Percentiles rank a stretch among this genome's conserved stretches.
Conservation (phyloP, 2,329 filamentous ascomycete genomes). For the Zymoseptoria passerinii region DNA sequence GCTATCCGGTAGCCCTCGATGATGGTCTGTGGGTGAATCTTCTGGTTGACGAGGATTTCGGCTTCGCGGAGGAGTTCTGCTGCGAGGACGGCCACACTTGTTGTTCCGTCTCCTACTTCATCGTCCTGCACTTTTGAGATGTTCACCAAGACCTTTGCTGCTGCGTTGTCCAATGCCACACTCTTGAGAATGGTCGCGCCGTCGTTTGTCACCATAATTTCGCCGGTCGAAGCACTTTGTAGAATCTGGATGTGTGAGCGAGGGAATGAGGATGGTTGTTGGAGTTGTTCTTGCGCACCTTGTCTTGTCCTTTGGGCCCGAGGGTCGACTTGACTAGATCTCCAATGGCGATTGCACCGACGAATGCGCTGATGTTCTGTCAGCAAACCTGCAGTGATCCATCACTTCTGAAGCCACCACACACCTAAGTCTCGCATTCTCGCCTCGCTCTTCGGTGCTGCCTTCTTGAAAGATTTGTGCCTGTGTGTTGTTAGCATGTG, state of each 20-base stretch:
- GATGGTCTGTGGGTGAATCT: slow-evolving; percentile 98
- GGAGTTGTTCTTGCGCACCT: slow-evolving; percentile 57
- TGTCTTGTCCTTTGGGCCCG: slow-evolving; percentile 98
- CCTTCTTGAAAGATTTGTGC: slow-evolving; percentile 17
- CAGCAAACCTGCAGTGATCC: slow-evolving; percentile 3
- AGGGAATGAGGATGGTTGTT: not conserved
- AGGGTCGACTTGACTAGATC: slow-evolving; percentile 96
- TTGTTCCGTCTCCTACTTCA: slow-evolving; percentile 96
- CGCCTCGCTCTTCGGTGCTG: slow-evolving; percentile 19
- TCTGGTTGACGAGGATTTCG: slow-evolving; percentile 93
- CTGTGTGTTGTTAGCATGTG: not conserved
- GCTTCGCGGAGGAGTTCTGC: slow-evolving; percentile 93
- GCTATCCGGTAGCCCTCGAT: slow-evolving; percentile 99
- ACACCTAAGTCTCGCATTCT: slow-evolving; percentile 20
- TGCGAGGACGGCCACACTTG: slow-evolving; percentile 91
- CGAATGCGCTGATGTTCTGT: slow-evolving; percentile 58
- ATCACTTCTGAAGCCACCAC: slow-evolving; percentile 3
- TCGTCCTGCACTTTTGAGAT: slow-evolving; percentile 99
- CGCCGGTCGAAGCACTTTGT: slow-evolving; percentile 65
- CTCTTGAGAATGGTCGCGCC: slow-evolving; percentile 97
- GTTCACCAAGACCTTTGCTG: slow-evolving; percentile 96
- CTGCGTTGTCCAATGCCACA: slow-evolving; percentile 96
- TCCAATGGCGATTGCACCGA: slow-evolving; percentile 94
- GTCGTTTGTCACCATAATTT: slow-evolving; percentile 98
- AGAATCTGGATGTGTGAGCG: slow-evolving; percentile 17